Evolutionary conservation across 139 green algal species (phyloP), one percentile per base, ranked within the genome.

Genomic region (Chlorella vulgaris): DNA sequence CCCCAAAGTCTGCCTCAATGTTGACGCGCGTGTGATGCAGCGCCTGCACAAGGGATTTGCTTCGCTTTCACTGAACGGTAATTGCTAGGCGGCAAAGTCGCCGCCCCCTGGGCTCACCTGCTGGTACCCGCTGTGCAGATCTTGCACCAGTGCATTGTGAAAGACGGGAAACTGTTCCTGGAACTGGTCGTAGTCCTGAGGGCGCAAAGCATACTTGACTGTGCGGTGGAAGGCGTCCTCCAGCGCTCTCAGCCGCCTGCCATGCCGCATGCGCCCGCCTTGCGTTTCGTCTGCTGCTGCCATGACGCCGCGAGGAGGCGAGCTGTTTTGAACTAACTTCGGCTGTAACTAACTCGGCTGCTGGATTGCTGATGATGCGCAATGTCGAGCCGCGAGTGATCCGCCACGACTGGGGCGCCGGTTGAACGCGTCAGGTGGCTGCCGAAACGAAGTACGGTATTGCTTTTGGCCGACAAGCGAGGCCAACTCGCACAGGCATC

Each of bases 171-270:
- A 84, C 31, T 39, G 66, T 13, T 47, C 58, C 4, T 71, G 68
- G 53, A 84, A 84, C 1, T 53, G 42, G 8, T 80, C 69, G 4
- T 39, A 15, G 2, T 80, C 80, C 36, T 66, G 42, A 21, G 58
- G 61, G 1, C 73, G 62, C 35, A 88, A 67, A 13, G 84, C 84
- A 58, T 75, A 76, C 67, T 85, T 88, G 40, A 82, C 40, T n/a
- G 74, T 84, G n/a, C 74, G 62, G 55, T 86, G 74, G 29, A 86
- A 83, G 40, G 73, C 82, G 18, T 83, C 84, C 8, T 36, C 31
- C 53, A 87, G 63, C 1, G 83, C 83, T 35, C 62, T 61, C 13
- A 85, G 29, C 24, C 83, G 74, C 18, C 83, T 68, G 40, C 70
- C 66, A 1, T 83, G 66, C 6, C 36, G 58, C 35, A 19, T 53